phyloP scores from a whole-genome alignment of 1,139 yeast species.

The Suhomyces bokatorum region DNA sequence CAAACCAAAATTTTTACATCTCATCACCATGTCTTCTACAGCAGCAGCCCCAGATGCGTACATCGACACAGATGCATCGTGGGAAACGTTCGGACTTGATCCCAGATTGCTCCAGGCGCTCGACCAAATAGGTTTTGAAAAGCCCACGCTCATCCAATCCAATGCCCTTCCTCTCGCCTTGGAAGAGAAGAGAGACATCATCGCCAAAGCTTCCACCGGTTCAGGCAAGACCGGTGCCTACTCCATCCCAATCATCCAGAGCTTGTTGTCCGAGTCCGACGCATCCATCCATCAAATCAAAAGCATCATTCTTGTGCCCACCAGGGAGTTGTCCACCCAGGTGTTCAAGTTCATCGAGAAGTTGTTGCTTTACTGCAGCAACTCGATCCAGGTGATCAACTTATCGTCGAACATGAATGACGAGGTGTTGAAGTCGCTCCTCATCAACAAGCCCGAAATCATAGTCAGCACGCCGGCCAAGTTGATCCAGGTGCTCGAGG shows the following conservation, averaged over 20 bases:
- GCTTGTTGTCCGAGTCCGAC: slow-evolving; percentile 43
- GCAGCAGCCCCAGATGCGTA: slow-evolving; percentile 61
- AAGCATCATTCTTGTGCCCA: slow-evolving; percentile 76
- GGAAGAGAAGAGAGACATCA: slow-evolving; percentile 81
- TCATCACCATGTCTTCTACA: slow-evolving; percentile 13
- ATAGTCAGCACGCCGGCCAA: slow-evolving; percentile 88
- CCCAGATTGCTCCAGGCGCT: slow-evolving; percentile 83
- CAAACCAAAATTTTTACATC: slow-evolving; percentile 7
- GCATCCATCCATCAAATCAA: slow-evolving; percentile 34
- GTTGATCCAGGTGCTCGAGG: slow-evolving; percentile 58
- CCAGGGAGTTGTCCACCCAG: slow-evolving; percentile 83
- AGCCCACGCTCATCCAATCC: slow-evolving; percentile 88
- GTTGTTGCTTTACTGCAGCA: slow-evolving; percentile 70
- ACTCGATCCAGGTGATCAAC: slow-evolving; percentile 65
- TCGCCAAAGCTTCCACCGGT: slow-evolving; percentile 88
- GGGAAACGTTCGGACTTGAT: slow-evolving; percentile 74
- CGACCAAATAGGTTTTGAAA: slow-evolving; percentile 73
- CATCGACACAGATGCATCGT: slow-evolving; percentile 68
- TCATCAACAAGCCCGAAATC: slow-evolving; percentile 75
- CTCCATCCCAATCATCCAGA: slow-evolving; percentile 73
- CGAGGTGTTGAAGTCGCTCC: slow-evolving; percentile 67
- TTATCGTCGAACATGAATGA: slow-evolving; percentile 73
- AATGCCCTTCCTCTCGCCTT: slow-evolving; percentile 90
- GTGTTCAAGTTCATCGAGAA: slow-evolving; percentile 70
- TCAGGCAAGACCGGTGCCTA: slow-evolving; percentile 91